Percentiles rank a stretch among this genome's conserved stretches.
These are phyloP conservation scores for Trichoderma breve DNA, from an alignment of 2,329 filamentous ascomycete genomes.

Conservation along the genomic window DNA sequence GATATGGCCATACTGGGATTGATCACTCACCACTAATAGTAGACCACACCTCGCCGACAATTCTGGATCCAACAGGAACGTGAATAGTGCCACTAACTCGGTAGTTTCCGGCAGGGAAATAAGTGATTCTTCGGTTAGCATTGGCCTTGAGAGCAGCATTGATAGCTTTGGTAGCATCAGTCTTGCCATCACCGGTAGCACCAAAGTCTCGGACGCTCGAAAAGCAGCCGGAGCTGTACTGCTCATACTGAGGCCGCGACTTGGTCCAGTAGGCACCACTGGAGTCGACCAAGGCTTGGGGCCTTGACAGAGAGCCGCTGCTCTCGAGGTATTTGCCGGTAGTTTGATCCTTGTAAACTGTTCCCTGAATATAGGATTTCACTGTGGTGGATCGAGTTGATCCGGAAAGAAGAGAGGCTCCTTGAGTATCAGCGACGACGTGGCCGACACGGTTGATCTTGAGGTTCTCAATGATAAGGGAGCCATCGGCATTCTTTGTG, in stretches of 20 bases:
- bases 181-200: conserved; percentile 59
- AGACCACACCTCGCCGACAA: conserved; percentile 21
- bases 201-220: conserved; percentile 67
- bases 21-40: conserved; percentile 19
- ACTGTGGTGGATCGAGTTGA: conserved; percentile 8
- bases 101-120: conserved; percentile 34
- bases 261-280: conserved; percentile 21
- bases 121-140: conserved; percentile 19
- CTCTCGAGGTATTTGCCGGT: conserved; percentile 16
- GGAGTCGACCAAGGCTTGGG: conserved; percentile 17
- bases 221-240: conserved; percentile 20
- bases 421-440: conserved; percentile 11
- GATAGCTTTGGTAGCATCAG: conserved; percentile 82
- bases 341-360: conserved; percentile 16
- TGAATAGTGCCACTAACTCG: conserved; percentile 31
- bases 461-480: conserved; percentile 22
- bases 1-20: too few relatives aligned
- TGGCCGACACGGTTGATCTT: conserved; percentile 10
- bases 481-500: conserved; percentile 21
- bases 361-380: conserved; percentile 19
- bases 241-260: conserved; percentile 20
- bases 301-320: conserved; percentile 15
- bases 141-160: conserved; percentile 63
- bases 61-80: conserved; percentile 19
- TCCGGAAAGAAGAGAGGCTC: conserved; percentile 7